Evolutionary conservation across 2,329 filamentous ascomycete species (phyloP).

Genomic region (Alternaria sp.): DNA sequence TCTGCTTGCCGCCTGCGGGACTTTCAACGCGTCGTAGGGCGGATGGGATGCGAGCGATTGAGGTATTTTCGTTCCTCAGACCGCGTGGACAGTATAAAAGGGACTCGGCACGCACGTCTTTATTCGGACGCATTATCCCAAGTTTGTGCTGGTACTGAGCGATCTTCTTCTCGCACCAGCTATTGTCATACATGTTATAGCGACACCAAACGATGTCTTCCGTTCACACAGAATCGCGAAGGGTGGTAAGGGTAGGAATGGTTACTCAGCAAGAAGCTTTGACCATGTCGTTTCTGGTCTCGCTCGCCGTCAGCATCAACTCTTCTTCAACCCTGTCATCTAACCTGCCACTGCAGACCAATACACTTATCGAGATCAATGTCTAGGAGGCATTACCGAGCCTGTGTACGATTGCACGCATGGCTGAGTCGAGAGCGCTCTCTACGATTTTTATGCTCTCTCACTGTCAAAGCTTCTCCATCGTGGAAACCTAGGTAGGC

Average conservation of each 20-base stretch:
- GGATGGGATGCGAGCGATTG: background rate
- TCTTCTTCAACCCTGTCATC: background rate
- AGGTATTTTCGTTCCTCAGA: background rate
- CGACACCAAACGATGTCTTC: background rate
- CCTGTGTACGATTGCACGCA: background rate
- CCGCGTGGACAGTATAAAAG: background rate
- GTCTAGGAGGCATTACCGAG: background rate
- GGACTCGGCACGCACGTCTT: background rate
- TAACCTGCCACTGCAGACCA: background rate
- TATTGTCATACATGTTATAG: background rate
- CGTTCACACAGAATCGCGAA: background rate
- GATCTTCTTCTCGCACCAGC: background rate
- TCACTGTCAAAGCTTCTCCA: no score
- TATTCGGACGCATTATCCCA: background rate
- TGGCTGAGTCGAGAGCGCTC: background rate
- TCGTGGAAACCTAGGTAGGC: no score
- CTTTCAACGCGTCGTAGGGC: background rate
- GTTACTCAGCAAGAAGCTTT: background rate
- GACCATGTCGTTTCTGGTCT: background rate
- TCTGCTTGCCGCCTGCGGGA: background rate
- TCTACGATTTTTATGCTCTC: background rate
- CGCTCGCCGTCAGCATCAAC: background rate
- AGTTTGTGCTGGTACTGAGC: background rate
- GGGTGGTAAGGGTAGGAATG: background rate
- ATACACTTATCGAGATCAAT: background rate